phyloP scores from a whole-genome alignment of 176 grass and related monocot species.

The maize (Zea mays) region Zm-B73-REFERENCE-NAM-5.0 NC_050098.1:144514001-144514500 shows the following conservation, averaged over 20 bases:
- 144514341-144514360: neutral
- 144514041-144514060: no score
- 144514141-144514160: neutral
- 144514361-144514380: constrained; percentile 26
- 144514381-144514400: constrained; percentile 21
- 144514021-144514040: no score
- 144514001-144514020: no score
- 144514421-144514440: constrained; percentile 29
- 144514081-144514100: neutral
- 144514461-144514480: constrained; percentile 26
- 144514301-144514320: constrained; percentile 15
- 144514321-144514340: constrained; percentile 30
- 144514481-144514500: constrained; percentile 36
- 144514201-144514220: neutral
- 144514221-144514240: constrained; percentile 16
- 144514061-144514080: neutral
- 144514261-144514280: constrained; percentile 23
- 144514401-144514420: constrained; percentile 29
- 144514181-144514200: neutral
- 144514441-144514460: constrained; percentile 11
- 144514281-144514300: constrained; percentile 24
- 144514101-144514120: no score
- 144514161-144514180: constrained; percentile 12
- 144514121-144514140: neutral
- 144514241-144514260: neutral